Base-by-base conservation (phyloP, 495 filamentous ascomycete species). In the Aspergillus biplanus region DNA sequence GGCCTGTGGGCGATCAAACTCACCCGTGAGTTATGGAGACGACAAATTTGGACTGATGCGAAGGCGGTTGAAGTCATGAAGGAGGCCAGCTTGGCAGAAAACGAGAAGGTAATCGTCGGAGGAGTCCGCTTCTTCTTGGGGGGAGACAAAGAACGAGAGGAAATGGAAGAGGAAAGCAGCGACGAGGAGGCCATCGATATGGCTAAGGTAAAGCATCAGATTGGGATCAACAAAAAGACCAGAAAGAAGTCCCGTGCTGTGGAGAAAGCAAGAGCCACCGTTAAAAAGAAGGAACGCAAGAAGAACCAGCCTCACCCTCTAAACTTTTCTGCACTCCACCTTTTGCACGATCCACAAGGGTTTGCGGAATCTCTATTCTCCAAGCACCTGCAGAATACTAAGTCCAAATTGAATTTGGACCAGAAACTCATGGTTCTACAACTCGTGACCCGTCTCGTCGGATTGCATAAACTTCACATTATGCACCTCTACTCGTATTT, bases 271-370 rank as follows among this genome's bases (percentile, higher is more conserved):
- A 81, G 90, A 7, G 83, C 88, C 21, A 89, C 87, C 66, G 83
- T 92, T 33, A 94, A 88, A 73, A 90, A 82, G 73, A 90, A 90
- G 74, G 91, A 96, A 73, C 86, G 85, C 70, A 96, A 94, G 80
- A 97, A 97, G 85, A 88, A 86, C 55, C 84, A 90, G 57, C 90
- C 91, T 0, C 91, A 93, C 69, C 87, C 89, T 0, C 83, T 98
- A 27, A 98, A 99, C 78, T 99, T 99, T 77, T 97, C 93, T 0
- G 96, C 96, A n/a, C 85, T 92, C n/a, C 95, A 98, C 72, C 83
- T 99, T 13, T 83, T 99, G 5, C 90, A 97, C 73, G 96, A 98
- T 70, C 93, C 96, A 1, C 96, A 99, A 69, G 92, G 91, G 1
- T 98, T 97, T 71, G 92, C 94, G 21, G 96, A 99, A 72, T 80